phyloP scores from a whole-genome alignment of 2,329 filamentous ascomycete species.

The Albophoma yamanashiensis region DNA sequence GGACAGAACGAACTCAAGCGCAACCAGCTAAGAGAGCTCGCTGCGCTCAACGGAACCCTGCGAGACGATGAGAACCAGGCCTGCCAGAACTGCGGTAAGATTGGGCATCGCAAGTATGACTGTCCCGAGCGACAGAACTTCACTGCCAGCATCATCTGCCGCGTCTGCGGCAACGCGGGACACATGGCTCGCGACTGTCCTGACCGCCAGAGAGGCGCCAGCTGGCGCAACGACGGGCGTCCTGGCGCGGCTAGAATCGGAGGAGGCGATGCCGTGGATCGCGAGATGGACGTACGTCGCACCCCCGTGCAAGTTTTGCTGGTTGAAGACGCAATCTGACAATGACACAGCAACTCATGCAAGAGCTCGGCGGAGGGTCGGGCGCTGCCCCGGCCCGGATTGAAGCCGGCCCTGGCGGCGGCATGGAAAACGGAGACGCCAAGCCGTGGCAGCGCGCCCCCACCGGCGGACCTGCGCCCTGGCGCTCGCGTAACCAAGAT shows the following conservation, averaged over 20 bases:
- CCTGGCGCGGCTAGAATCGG: constrained; percentile 57
- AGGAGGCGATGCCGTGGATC: constrained; percentile 74
- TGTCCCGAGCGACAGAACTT: constrained; percentile 96
- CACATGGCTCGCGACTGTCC: constrained; percentile 98
- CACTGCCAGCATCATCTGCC: constrained; percentile 98
- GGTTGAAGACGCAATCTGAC: constrained; percentile 26
- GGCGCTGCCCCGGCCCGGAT: constrained; percentile 65
- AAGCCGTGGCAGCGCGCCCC: constrained; percentile 87
- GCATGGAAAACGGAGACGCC: constrained; percentile 45
- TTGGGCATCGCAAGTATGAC: constrained; percentile 97
- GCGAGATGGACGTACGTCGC: constrained; percentile 78
- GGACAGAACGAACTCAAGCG: constrained; percentile 98
- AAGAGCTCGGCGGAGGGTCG: constrained; percentile 78
- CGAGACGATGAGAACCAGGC: constrained; percentile 99
- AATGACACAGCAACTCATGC: constrained; percentile 74
- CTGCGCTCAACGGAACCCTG: constrained; percentile 94
- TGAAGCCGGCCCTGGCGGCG: constrained; percentile 63
- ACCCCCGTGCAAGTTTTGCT: neutral
- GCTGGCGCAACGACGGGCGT: constrained; percentile 72
- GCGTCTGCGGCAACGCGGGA: constrained; percentile 92
- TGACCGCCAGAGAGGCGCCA: constrained; percentile 79
- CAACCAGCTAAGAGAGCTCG: constrained; percentile 95
- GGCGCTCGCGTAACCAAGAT: constrained; percentile 50
- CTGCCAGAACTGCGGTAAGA: constrained; percentile 98
- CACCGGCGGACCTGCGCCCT: constrained; percentile 74